Percentiles rank a stretch among this genome's conserved stretches.
phyloP scores from a whole-genome alignment of 2,329 filamentous ascomycete species.

The Lachnellula cervina region DNA sequence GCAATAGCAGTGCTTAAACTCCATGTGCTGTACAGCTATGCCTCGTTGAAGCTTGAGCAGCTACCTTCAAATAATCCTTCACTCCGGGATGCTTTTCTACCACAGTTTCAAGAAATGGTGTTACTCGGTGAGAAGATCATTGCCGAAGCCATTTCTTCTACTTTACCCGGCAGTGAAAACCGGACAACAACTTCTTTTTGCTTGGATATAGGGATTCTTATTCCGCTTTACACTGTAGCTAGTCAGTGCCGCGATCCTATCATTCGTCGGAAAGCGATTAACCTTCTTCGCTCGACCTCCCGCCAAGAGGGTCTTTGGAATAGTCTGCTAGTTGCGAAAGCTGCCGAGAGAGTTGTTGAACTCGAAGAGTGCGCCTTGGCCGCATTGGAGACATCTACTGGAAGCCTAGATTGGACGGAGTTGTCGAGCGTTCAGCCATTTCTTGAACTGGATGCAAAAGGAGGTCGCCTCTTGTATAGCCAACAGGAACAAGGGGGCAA shows the following conservation, averaged over 20 bases:
- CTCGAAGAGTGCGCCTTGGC: constrained; percentile 15
- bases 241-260: constrained; percentile 56
- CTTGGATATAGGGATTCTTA: constrained; percentile 57
- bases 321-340: constrained; percentile 13
- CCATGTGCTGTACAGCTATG: constrained; percentile 4
- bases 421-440: constrained; percentile 2
- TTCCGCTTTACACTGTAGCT: constrained; percentile 58
- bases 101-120: constrained; percentile 6
- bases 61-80: neutral
- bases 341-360: constrained; percentile 17
- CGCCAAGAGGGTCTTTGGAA: constrained; percentile 66
- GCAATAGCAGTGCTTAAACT: constrained; percentile 9
- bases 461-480: constrained; percentile 10
- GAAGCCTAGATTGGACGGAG: neutral
- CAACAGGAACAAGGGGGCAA: neutral
- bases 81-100: constrained; percentile 1
- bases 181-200: constrained; percentile 41
- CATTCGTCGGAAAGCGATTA: constrained; percentile 54
- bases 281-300: constrained; percentile 52
- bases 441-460: constrained; percentile 12
- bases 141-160: too few species aligned
- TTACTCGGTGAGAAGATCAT: constrained; percentile 4
- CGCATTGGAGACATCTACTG: neutral
- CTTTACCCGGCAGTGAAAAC: neutral
- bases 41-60: constrained; percentile 6